Evolutionary conservation across 176 grass and related monocot genomes (phyloP).

Genomic region (Olyra latifolia): DNA sequence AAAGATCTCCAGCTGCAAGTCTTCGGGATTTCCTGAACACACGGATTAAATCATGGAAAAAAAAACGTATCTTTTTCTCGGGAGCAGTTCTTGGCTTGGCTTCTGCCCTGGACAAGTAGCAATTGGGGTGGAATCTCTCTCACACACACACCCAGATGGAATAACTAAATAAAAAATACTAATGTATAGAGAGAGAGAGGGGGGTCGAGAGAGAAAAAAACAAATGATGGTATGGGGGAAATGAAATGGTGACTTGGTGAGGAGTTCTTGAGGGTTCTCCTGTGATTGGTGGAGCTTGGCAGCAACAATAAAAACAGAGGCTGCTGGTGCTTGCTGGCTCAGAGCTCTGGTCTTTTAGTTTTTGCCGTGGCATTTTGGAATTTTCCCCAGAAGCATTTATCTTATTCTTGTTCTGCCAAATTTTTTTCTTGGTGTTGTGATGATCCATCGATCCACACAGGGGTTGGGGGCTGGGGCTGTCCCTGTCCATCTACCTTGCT

Average conservation of each 20-base stretch:
- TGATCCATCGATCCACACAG: conserved; percentile 29
- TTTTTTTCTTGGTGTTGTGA: conserved; percentile 15
- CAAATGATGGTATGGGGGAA: neutral
- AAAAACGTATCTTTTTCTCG: conserved; percentile 12
- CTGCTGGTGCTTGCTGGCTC: conserved; percentile 40
- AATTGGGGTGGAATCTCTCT: conserved; percentile 48
- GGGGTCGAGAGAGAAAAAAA: neutral
- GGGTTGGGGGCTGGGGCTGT: conserved; percentile 26
- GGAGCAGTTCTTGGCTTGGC: conserved; percentile 40
- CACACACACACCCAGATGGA: conserved; percentile 29
- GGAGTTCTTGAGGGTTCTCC: conserved; percentile 19
- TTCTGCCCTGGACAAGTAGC: conserved; percentile 14
- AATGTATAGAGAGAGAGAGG: neutral
- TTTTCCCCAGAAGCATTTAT: neutral
- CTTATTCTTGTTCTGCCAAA: neutral
- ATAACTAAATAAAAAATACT: conserved; percentile 29
- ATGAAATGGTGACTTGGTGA: conserved; percentile 43
- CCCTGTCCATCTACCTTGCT: conserved; percentile 52
- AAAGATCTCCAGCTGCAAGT: conserved; percentile 16
- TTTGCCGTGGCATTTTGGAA: conserved; percentile 19
- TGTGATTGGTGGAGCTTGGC: conserved; percentile 38
- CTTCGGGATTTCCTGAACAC: neutral
- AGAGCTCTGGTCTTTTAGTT: conserved; percentile 26
- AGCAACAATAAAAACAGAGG: neutral
- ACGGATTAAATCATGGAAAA: conserved; percentile 17